Percentiles rank a stretch among this genome's conserved stretches.
Conservation (phyloP, 495 filamentous ascomycete genomes). For the Penicillium maclennaniae region DNA sequence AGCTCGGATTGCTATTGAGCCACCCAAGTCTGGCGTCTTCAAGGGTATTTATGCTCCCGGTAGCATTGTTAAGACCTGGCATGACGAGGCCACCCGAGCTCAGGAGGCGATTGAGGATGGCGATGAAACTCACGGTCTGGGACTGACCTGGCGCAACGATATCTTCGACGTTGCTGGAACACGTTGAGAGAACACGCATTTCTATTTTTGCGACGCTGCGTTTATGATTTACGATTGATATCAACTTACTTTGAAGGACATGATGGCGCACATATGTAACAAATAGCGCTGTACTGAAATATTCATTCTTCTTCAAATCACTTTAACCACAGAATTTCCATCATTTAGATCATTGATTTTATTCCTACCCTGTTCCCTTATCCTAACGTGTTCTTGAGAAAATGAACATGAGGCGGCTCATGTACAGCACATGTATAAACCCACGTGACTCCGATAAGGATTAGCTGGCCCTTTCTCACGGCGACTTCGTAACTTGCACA, state of each 20-base stretch:
- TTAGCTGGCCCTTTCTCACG: conserved; percentile 19
- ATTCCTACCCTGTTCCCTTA: not conserved
- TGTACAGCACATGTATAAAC: conserved; percentile 15
- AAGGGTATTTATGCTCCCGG: conserved; percentile 82
- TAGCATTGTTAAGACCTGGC: conserved; percentile 81
- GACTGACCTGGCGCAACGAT: conserved; percentile 68
- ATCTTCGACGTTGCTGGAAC: conserved; percentile 66
- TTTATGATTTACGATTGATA: conserved; percentile 9
- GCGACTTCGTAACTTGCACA: not conserved
- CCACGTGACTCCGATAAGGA: conserved; percentile 21
- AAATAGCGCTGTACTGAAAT: not conserved
- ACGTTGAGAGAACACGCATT: not conserved
- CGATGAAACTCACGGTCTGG: conserved; percentile 36
- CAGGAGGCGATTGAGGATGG: conserved; percentile 60
- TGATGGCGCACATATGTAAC: conserved; percentile 1
- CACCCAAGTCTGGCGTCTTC: conserved; percentile 66
- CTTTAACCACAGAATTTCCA: not conserved
- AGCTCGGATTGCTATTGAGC: conserved; percentile 59
- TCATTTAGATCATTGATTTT: not conserved
- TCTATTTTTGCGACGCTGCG: not conserved
- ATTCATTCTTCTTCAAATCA: not conserved
- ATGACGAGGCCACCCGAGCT: conserved; percentile 69
- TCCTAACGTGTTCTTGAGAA: not conserved
- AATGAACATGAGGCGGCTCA: not conserved
- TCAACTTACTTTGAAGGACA: not conserved